These are phyloP conservation scores for Fusarium falciforme DNA, from an alignment of 2,329 filamentous ascomycete genomes.

Conservation along the genomic window DNA sequence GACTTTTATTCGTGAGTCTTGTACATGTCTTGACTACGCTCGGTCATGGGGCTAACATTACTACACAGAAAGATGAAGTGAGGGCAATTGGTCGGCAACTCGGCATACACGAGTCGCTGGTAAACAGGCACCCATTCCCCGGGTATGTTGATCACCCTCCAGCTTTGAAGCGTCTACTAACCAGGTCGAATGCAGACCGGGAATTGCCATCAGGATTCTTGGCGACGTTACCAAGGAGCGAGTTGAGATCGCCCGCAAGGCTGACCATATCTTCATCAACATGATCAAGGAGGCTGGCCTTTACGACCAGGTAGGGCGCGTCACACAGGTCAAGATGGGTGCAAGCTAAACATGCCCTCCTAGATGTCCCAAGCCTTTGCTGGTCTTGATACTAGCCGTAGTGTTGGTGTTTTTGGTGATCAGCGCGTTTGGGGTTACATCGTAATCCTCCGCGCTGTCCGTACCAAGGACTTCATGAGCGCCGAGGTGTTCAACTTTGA, in stretches of 20 bases:
- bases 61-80: background rate
- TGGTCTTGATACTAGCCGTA: background rate
- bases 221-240: background rate
- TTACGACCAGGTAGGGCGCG: background rate
- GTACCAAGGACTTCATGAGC: background rate
- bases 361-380: background rate
- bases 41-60: background rate
- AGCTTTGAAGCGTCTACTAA: background rate
- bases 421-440: background rate
- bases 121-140: background rate
- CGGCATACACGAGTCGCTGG: background rate
- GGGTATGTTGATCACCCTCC: background rate
- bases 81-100: background rate
- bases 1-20: background rate
- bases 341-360: background rate
- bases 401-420: background rate
- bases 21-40: background rate
- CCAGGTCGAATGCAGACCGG: background rate
- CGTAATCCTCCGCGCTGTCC: background rate
- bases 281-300: background rate
- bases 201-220: background rate
- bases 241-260: background rate
- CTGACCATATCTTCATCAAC: background rate
- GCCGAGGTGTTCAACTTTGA: background rate
- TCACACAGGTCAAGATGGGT: background rate